phyloP scores from a whole-genome alignment of 2,329 filamentous ascomycete species.

The Botrytis hyacinthi region DNA sequence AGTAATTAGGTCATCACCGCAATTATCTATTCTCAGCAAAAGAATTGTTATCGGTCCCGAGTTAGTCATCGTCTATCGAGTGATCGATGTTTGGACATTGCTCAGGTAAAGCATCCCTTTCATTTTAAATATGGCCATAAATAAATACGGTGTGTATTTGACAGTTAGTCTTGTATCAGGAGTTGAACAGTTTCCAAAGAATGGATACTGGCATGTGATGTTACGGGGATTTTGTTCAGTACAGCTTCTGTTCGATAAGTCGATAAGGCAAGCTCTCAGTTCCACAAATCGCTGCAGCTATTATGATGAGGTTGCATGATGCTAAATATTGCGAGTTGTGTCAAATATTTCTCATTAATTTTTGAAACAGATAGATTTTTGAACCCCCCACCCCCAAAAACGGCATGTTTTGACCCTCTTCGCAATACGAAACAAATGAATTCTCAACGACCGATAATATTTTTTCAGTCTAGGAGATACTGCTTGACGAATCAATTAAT shows the following conservation, averaged over 20 bases:
- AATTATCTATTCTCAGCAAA: neutral
- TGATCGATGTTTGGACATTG: neutral
- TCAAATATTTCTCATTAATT: neutral
- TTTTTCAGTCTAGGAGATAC: neutral
- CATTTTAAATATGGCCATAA: neutral
- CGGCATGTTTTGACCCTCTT: neutral
- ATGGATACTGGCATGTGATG: neutral
- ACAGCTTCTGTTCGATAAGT: neutral
- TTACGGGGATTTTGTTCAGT: neutral
- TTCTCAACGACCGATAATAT: neutral
- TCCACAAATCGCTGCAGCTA: neutral
- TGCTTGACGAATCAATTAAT: neutral
- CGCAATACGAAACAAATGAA: neutral
- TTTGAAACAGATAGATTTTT: neutral
- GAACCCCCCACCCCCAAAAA: neutral
- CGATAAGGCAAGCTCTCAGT: neutral
- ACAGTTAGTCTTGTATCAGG: neutral
- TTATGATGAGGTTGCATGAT: neutral
- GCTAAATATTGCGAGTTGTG: neutral
- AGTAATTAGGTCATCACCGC: neutral
- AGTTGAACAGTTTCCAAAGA: neutral
- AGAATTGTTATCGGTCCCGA: neutral
- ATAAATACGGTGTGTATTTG: neutral
- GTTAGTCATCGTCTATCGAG: neutral
- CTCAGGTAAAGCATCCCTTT: slow-evolving; percentile 2